These are phyloP conservation scores for Yamadazyma ubonensis DNA, from an alignment of 805 yeast species.

Conservation along the genomic window DNA sequence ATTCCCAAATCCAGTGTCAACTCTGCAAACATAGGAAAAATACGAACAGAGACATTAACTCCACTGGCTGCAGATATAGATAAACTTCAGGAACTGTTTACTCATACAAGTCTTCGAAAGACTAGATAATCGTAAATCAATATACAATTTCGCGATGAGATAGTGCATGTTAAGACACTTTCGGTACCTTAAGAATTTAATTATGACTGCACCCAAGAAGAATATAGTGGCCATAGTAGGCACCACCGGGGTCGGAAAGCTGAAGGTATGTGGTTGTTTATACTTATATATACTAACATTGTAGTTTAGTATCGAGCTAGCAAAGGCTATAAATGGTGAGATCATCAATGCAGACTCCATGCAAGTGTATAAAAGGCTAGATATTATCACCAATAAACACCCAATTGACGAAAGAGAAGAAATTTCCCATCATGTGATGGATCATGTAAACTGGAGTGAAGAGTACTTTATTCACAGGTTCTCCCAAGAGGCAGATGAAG, in stretches of 20 bases:
- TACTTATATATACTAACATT: neutral
- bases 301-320: constrained; percentile 71
- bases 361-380: constrained; percentile 82
- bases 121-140: neutral
- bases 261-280: constrained; percentile 51
- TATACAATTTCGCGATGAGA: constrained; percentile 8
- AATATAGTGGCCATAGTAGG: constrained; percentile 72
- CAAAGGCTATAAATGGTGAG: constrained; percentile 77
- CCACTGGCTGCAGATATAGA: constrained; percentile 13
- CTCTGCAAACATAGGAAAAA: neutral
- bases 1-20: constrained; percentile 1
- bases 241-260: constrained; percentile 96
- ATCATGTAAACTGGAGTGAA: constrained; percentile 76
- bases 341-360: constrained; percentile 94
- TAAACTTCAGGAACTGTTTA: constrained; percentile 13
- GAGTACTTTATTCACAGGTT: constrained; percentile 82
- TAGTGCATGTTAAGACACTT: constrained; percentile 15
- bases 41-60: constrained; percentile 6
- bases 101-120: constrained; percentile 10
- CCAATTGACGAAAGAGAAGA: constrained; percentile 76
- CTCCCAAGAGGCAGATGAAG: constrained; percentile 61
- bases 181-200: constrained; percentile 22
- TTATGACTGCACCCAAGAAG: constrained; percentile 33
- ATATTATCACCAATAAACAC: constrained; percentile 87
- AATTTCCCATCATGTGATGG: constrained; percentile 81